These are phyloP conservation scores for Rhytidhysteron rufulum DNA, from an alignment of 2,329 filamentous ascomycete species.

Conservation along the genomic window DNA sequence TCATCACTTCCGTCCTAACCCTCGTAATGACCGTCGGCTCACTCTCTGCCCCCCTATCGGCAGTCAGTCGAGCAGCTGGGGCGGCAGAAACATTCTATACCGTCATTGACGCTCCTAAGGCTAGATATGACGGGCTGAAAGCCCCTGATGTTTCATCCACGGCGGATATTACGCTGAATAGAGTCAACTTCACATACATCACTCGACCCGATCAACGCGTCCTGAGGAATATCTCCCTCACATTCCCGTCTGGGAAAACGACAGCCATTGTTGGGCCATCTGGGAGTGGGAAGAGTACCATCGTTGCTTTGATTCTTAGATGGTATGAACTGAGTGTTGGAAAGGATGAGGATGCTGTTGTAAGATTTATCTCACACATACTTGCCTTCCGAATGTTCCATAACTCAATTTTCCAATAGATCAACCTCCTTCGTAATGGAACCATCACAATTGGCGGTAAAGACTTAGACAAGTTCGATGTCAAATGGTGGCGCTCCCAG, in stretches of 20 bases:
- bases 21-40: slow-evolving; percentile 14
- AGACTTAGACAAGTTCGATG: slow-evolving; percentile 42
- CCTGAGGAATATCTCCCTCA: slow-evolving; percentile 34
- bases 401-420: slow-evolving; percentile 1
- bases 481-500: slow-evolving; percentile 31
- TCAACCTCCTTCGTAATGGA: slow-evolving; percentile 18
- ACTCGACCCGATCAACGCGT: slow-evolving; percentile 38
- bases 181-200: slow-evolving; percentile 36
- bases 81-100: slow-evolving; percentile 19
- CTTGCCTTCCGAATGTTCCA: background rate
- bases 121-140: slow-evolving; percentile 10
- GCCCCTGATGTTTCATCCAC: slow-evolving; percentile 9
- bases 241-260: slow-evolving; percentile 33
- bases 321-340: slow-evolving; percentile 40
- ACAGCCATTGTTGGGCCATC: slow-evolving; percentile 44
- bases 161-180: slow-evolving; percentile 20
- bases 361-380: background rate
- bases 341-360: slow-evolving; percentile 10
- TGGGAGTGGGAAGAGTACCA: slow-evolving; percentile 41
- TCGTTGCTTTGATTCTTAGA: slow-evolving; percentile 34
- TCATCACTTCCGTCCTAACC: slow-evolving; percentile 20
- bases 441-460: slow-evolving; percentile 30
- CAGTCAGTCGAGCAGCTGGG: slow-evolving; percentile 12
- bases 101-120: slow-evolving; percentile 20
- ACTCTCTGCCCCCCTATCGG: slow-evolving; percentile 16